A percentile compares a stretch with the other conserved stretches of the same genome.
phyloP scores from a whole-genome alignment of 2,329 filamentous ascomycete genomes.

The Aureobasidium subglaciale region DNA sequence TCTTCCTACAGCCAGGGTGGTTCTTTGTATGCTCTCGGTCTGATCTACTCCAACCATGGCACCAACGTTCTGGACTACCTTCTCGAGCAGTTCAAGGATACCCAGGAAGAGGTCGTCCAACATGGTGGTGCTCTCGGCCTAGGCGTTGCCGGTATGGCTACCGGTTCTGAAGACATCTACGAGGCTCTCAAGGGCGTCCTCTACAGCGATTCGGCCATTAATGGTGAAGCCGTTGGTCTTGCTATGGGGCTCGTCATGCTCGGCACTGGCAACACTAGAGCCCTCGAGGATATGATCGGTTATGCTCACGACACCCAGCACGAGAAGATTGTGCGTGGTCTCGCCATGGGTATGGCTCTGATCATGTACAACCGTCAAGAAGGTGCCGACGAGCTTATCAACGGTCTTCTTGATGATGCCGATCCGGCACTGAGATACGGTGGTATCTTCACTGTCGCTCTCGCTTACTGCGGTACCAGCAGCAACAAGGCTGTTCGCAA shows the following conservation, averaged over 20 bases:
- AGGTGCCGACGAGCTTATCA: slow-evolving; percentile 87
- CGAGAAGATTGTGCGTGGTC: slow-evolving; percentile 95
- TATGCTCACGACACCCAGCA: slow-evolving; percentile 98
- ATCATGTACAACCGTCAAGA: slow-evolving; percentile 98
- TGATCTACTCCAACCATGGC: slow-evolving; percentile 97
- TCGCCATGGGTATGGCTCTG: slow-evolving; percentile 92
- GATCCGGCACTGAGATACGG: slow-evolving; percentile 92
- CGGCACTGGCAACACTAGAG: slow-evolving; percentile 90
- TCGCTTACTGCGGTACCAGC: slow-evolving; percentile 93
- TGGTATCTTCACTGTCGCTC: slow-evolving; percentile 96
- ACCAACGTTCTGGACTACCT: slow-evolving; percentile 81
- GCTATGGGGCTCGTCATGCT: slow-evolving; percentile 98
- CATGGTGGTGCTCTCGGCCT: slow-evolving; percentile 92
- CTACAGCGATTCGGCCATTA: slow-evolving; percentile 89
- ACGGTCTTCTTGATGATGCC: slow-evolving; percentile 84
- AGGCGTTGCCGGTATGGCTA: slow-evolving; percentile 96
- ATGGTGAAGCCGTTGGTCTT: slow-evolving; percentile 91
- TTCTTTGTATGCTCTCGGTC: slow-evolving; percentile 86
- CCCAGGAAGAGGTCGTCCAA: slow-evolving; percentile 87
- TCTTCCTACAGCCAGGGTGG: slow-evolving; percentile 95
- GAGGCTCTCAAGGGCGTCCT: slow-evolving; percentile 84
- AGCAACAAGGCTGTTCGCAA: slow-evolving; percentile 98
- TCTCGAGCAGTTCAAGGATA: slow-evolving; percentile 64
- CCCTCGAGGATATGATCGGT: slow-evolving; percentile 91
- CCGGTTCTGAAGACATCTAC: slow-evolving; percentile 82